Conservation (phyloP, 2,329 filamentous ascomycete genomes). For the Alternaria ethzedia region DNA sequence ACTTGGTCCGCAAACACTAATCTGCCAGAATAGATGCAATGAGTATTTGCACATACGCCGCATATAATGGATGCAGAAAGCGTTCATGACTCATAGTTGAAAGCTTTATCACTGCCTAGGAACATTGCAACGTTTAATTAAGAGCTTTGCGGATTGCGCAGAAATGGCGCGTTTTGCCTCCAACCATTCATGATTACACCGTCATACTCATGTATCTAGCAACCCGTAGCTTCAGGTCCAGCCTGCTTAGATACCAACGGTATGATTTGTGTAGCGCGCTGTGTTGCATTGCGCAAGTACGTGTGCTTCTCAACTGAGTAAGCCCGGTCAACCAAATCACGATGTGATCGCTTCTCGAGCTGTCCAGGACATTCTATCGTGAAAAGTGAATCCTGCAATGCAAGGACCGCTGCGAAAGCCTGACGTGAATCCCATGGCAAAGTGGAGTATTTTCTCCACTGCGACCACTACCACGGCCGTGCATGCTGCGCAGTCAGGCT, state of each 20-base stretch:
- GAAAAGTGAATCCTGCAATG: not conserved
- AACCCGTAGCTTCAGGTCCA: too few species aligned
- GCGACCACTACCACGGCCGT: not conserved
- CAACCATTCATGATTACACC: not conserved
- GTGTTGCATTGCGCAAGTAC: too few species aligned
- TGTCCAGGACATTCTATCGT: not conserved
- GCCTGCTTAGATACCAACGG: not conserved
- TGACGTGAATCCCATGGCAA: conserved; percentile 1
- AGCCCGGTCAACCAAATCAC: not conserved
- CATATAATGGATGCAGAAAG: not conserved
- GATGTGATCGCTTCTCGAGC: not conserved
- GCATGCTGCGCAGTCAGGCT: not conserved
- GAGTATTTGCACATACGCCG: not conserved
- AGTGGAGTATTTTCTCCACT: not conserved
- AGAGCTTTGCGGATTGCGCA: not conserved
- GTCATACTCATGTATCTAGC: not conserved
- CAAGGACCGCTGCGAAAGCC: not conserved
- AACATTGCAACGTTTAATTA: not conserved
- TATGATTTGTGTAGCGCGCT: not conserved
- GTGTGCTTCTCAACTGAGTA: not conserved
- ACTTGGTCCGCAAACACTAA: not conserved
- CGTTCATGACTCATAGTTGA: not conserved
- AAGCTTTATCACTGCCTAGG: not conserved
- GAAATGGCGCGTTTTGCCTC: not conserved
- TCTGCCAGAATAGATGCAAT: not conserved